Base-by-base conservation (phyloP, 169 alveolate species). In the Cryptosporidium baileyi region DNA sequence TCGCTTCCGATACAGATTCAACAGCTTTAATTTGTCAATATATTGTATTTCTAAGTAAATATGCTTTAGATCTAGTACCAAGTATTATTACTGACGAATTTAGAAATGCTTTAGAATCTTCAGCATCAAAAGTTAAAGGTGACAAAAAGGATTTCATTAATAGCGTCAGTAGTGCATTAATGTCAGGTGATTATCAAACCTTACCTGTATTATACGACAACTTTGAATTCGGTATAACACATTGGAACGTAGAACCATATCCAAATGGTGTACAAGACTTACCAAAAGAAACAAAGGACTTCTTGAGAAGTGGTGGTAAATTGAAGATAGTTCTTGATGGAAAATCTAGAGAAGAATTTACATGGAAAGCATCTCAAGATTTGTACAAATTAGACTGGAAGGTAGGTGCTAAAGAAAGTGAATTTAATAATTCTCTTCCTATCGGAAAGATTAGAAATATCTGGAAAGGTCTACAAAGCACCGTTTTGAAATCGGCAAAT, bases 221-320 rank as follows among this genome's bases (percentile, higher is more conserved):
- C 15, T 93, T 93, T 74, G 91, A 91, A 89, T 93, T 95, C 63
- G 92, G 62, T 5, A 88, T 94, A 34, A 91, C 96, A 32, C 96
- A 92, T 63, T 95, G 96, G 96, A 94, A 93, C 80, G 95, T 92
- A 28, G 98, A 95, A 45, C 97, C 98, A 9, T 95, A 95, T 61
- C 96, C 97, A 24, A 93, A 95, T 80, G 98, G 98, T 44, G 96
- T 93, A 15, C 98, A 95, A 74, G 98, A 95, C 49, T 80, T 95
- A 41, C 94, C 97, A 8, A 92, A 93, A 28, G 88, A 89, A 52
- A 90, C 91, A 41, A 94, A 94, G 82, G 96, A 93, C 32, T 80
- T 94, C 17, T 90, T 95, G 40, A 92, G 98, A 34, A 92, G 92
- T 54, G 98, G 98, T 17, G 96, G 95, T 1, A 52, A 74, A 40